phyloP scores from a whole-genome alignment of 2,329 filamentous ascomycete genomes.

The Cladobotryum protrusum region DNA sequence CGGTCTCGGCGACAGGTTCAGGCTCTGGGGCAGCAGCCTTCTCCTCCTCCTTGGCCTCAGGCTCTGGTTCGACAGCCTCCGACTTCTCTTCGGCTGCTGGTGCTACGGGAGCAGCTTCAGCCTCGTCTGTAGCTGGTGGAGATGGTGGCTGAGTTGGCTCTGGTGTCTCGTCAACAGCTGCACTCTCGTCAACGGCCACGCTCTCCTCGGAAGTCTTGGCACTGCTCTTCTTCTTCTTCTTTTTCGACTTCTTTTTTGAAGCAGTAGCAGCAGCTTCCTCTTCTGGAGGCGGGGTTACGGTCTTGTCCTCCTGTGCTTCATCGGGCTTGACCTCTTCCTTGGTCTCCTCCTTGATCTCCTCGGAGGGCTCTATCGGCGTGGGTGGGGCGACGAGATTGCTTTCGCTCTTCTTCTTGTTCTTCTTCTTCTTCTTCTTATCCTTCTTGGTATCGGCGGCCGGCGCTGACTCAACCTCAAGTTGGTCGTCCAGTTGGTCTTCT shows the following conservation, averaged over 20 bases:
- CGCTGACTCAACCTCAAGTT: slow-evolving; percentile 8
- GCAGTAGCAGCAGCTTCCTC: slow-evolving; percentile 1
- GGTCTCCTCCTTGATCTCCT: background rate
- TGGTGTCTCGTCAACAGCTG: slow-evolving; percentile 5
- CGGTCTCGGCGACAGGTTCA: slow-evolving; percentile 1
- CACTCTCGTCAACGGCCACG: slow-evolving; percentile 4
- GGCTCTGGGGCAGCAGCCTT: slow-evolving; percentile 1
- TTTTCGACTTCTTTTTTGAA: slow-evolving; percentile 12
- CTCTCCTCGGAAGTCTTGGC: slow-evolving; percentile 7
- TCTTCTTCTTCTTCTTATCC: slow-evolving; percentile 18
- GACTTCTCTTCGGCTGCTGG: slow-evolving; percentile 5
- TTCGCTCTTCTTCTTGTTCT: slow-evolving; percentile 18
- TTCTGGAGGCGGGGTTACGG: slow-evolving; percentile 8
- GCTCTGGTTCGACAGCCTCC: slow-evolving; percentile 10
- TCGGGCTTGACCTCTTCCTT: slow-evolving; percentile 2
- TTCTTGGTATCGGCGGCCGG: slow-evolving; percentile 9
- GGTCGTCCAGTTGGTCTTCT: background rate
- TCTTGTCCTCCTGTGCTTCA: slow-evolving; percentile 8
- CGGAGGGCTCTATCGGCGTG: background rate
- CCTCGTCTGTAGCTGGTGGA: slow-evolving; percentile 8
- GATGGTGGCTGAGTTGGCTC: slow-evolving; percentile 10
- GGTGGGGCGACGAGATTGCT: slow-evolving; percentile 7
- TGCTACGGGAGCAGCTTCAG: background rate
- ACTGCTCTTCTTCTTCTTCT: slow-evolving; percentile 14
- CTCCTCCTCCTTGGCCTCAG: slow-evolving; percentile 7